Evolutionary conservation across 805 yeast species (phyloP).

Genomic region (Lachancea sp.): DNA sequence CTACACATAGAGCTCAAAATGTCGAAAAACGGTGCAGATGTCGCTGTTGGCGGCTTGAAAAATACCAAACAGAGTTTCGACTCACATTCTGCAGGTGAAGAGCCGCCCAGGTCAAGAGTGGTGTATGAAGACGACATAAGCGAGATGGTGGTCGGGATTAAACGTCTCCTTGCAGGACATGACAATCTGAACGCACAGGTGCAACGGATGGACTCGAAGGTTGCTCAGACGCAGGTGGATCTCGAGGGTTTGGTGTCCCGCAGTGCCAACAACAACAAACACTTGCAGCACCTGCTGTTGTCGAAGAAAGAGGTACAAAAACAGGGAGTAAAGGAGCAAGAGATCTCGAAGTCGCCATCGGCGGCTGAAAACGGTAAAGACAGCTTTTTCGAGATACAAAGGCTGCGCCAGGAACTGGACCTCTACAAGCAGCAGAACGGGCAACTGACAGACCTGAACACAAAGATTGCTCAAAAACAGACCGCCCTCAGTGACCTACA

Average conservation of each 20-base stretch:
- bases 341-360: conserved; percentile 1
- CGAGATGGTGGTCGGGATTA: conserved; percentile 10
- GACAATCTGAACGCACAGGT: conserved; percentile 8
- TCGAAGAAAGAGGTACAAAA: conserved; percentile 10
- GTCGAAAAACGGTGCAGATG: neutral
- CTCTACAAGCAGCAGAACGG: conserved; percentile 1
- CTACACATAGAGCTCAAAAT: too few species aligned
- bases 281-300: conserved; percentile 12
- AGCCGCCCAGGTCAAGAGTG: conserved; percentile 4
- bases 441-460: neutral
- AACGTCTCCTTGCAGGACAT: conserved; percentile 9
- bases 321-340: conserved; percentile 7
- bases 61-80: neutral
- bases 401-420: conserved; percentile 4
- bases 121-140: conserved; percentile 7
- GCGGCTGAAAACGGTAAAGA: neutral
- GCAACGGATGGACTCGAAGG: conserved; percentile 10
- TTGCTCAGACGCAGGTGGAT: conserved; percentile 12
- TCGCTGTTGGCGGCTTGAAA: neutral
- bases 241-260: conserved; percentile 13
- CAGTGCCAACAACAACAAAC: conserved; percentile 15
- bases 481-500: conserved; percentile 8
- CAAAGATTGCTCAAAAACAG: conserved; percentile 7
- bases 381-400: neutral
- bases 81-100: neutral